Conservation (phyloP, 1,284 basidiomycete genomes). For the Apiotrichum montevideense region DNA sequence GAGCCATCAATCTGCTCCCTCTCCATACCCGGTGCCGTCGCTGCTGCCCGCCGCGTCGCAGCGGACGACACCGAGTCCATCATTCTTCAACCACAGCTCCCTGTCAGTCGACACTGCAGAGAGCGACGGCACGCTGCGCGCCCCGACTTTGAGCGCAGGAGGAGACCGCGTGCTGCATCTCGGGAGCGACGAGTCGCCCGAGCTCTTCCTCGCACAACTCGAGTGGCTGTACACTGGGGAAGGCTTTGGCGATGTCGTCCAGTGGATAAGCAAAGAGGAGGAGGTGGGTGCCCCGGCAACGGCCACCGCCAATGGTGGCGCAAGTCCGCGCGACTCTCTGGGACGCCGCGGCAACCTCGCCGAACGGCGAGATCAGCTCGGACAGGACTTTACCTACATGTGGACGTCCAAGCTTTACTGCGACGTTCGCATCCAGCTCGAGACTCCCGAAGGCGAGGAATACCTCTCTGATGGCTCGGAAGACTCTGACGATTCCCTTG, state of each 20-base stretch:
- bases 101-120: slow-evolving; percentile 22
- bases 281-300: slow-evolving; percentile 42
- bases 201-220: slow-evolving; percentile 75
- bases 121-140: slow-evolving; percentile 29
- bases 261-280: slow-evolving; percentile 71
- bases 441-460: slow-evolving; percentile 44
- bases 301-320: neutral
- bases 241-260: slow-evolving; percentile 78
- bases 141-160: slow-evolving; percentile 12
- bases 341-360: slow-evolving; percentile 45
- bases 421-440: slow-evolving; percentile 73
- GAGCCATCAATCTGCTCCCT: slow-evolving; percentile 4
- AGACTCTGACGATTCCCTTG: slow-evolving; percentile 31
- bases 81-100: slow-evolving; percentile 10
- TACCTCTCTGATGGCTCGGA: slow-evolving; percentile 26
- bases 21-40: slow-evolving; percentile 13
- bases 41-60: slow-evolving; percentile 4
- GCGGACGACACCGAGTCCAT: slow-evolving; percentile 12
- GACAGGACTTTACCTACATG: slow-evolving; percentile 88
- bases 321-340: slow-evolving; percentile 27
- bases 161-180: slow-evolving; percentile 50
- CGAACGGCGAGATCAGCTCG: slow-evolving; percentile 72
- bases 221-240: slow-evolving; percentile 52
- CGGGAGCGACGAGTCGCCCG: slow-evolving; percentile 62
- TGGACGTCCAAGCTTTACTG: slow-evolving; percentile 89